Base-by-base conservation (phyloP, 2,329 filamentous ascomycete genomes). In the Pestalotiopsis sp. region DNA sequence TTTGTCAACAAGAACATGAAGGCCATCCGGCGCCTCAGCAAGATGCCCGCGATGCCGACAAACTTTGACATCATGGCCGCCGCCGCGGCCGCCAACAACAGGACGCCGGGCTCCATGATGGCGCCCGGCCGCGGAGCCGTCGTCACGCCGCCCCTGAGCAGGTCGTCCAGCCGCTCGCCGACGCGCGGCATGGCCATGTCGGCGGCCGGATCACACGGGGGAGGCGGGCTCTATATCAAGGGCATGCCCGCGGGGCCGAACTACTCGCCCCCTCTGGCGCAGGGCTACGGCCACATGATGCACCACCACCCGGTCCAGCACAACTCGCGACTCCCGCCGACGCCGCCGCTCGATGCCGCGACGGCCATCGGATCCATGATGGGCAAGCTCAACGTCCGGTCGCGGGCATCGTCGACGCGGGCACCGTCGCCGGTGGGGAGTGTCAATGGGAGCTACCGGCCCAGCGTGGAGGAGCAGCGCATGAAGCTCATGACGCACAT, bases 1-100 rank as follows among this genome's bases (percentile, higher is more conserved):
- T 84, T 84, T 72, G 79, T 84, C 58, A 79, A 81, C 69, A 78
- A 76, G 67, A 84, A 84, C 72, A 80, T 79, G 76, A 79, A 79
- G 27, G 78, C 81, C 6, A 83, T 85, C 66, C 77, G 81, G 1
- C 73, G 82, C 4, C 77, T 84, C 7, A 83, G 80, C 72, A 81
- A 78, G 64, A 75, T 83, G 72, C 81, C 82, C 13, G 66, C 77
- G 11, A 69, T 74, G 65, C 74, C 75, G 27, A 71, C 78, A 69
- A 76, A 72, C 13, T 79, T 81, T 57, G 76, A 79, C 41, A 77
- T 79, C 62, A 71, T 71, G 67, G 67, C 58, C 38, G 1, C 67
- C 68, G 17, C 25, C 68, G 1, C 72, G 68, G 52, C 69, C 68
- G 12, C 68, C 69, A 20, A 36, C 31, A 36, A 36, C 31, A 9